Evolutionary conservation across 768 basidiomycete species (phyloP).

Genomic region (Gyrodon lividus): DNA sequence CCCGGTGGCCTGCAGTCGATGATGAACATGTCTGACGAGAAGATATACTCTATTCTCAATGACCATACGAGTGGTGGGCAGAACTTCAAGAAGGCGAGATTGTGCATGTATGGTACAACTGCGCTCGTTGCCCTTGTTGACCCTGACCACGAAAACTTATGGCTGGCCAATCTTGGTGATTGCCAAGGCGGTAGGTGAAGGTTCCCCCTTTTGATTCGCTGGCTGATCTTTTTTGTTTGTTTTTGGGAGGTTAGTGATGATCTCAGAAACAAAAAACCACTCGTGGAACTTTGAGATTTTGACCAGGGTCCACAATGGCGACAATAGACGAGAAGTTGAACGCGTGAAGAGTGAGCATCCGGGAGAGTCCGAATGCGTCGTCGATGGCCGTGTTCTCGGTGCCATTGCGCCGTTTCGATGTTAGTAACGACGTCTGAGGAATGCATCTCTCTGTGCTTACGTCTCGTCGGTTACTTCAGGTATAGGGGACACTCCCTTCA

Average conservation of each 20-base stretch:
- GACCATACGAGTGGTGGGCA: slow-evolving; percentile 56
- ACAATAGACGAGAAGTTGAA: slow-evolving; percentile 62
- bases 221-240: slow-evolving; percentile 11
- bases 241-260: slow-evolving; percentile 44
- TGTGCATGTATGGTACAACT: slow-evolving; percentile 81
- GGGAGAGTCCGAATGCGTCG: slow-evolving; percentile 64
- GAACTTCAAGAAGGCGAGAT: slow-evolving; percentile 62
- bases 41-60: slow-evolving; percentile 61
- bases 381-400: slow-evolving; percentile 69
- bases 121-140: slow-evolving; percentile 73
- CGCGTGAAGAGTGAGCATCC: slow-evolving; percentile 66
- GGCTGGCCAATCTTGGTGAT: slow-evolving; percentile 81
- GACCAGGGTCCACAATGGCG: slow-evolving; percentile 70
- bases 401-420: slow-evolving; percentile 78
- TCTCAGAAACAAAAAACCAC: slow-evolving; percentile 45
- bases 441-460: slow-evolving; percentile 9
- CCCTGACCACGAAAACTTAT: slow-evolving; percentile 64
- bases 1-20: slow-evolving; percentile 52
- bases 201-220: slow-evolving; percentile 3
- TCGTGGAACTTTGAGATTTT: slow-evolving; percentile 61
- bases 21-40: slow-evolving; percentile 49
- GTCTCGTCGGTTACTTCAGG: slow-evolving; percentile 37
- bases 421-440: slow-evolving; percentile 37
- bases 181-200: slow-evolving; percentile 65
- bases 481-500: slow-evolving; percentile 70